A percentile compares a stretch with the other conserved stretches of the same genome.
Conservation (phyloP, 257 asterid genomes). For the Lantana camara region DNA sequence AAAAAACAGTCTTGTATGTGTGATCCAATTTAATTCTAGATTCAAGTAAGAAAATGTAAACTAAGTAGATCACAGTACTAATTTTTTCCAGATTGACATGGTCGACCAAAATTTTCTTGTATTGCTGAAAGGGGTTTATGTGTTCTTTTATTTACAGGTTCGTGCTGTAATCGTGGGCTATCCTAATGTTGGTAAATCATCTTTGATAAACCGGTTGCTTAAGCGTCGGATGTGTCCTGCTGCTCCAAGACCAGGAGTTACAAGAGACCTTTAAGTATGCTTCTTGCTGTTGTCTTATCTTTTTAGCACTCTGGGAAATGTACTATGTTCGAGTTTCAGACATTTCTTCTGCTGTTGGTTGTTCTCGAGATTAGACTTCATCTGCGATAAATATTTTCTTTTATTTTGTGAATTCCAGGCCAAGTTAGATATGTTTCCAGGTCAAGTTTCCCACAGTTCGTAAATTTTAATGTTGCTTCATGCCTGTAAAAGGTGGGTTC, state of each 20-base stretch:
- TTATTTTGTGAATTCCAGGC: background rate
- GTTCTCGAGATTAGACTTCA: conserved; percentile 19
- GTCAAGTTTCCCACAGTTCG: background rate
- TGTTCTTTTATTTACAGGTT: conserved; percentile 49
- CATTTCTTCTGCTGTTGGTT: background rate
- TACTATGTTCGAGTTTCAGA: conserved; percentile 7
- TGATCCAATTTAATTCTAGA: conserved; percentile 3
- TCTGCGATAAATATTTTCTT: conserved; percentile 11
- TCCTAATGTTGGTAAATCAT: conserved; percentile 98
- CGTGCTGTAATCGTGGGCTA: conserved; percentile 96
- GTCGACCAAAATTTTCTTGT: background rate
- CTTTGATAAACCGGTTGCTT: conserved; percentile 88
- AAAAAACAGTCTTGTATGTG: background rate
- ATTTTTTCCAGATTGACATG: background rate
- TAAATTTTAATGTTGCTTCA: conserved; percentile 24
- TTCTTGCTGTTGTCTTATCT: conserved; percentile 11
- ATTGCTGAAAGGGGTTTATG: conserved; percentile 11
- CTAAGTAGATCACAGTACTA: conserved; percentile 1
- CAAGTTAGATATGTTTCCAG: conserved; percentile 4
- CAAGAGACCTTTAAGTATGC: conserved; percentile 87
- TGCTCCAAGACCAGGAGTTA: conserved; percentile 99
- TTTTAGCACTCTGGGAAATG: conserved; percentile 2
- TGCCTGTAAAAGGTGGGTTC: conserved; percentile 76
- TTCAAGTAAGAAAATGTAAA: no score
- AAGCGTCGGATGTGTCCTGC: conserved; percentile 98